These are phyloP conservation scores for Plasmodium knowlesi DNA, from an alignment of 169 alveolate genomes.

Conservation along the genomic window DNA sequence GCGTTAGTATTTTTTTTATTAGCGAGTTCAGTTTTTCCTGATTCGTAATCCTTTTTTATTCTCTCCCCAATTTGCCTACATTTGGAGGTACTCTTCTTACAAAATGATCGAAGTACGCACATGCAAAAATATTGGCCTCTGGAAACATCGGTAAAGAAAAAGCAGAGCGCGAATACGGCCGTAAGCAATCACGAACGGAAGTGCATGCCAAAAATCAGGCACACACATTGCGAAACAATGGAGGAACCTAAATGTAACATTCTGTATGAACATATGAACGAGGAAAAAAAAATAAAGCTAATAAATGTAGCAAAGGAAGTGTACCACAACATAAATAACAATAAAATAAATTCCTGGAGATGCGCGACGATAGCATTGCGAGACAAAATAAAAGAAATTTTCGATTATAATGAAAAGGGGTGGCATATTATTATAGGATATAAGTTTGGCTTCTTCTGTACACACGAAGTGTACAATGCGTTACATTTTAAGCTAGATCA, in stretches of 20 bases:
- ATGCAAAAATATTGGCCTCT: not conserved
- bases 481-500: constrained; percentile 73
- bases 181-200: not conserved
- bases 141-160: not conserved
- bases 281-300: constrained; percentile 56
- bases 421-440: constrained; percentile 71
- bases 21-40: not conserved
- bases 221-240: constrained; percentile 15
- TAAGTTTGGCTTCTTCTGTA: constrained; percentile 73
- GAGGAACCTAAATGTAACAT: constrained; percentile 73
- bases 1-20: not conserved
- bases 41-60: not conserved
- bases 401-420: constrained; percentile 72
- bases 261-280: constrained; percentile 70
- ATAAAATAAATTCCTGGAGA: constrained; percentile 75
- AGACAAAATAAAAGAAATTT: constrained; percentile 62
- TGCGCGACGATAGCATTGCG: constrained; percentile 68
- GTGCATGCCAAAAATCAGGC: not conserved
- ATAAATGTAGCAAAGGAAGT: constrained; percentile 64
- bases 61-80: not conserved
- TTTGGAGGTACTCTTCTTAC: not conserved
- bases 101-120: not conserved
- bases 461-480: constrained; percentile 71
- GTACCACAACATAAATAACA: constrained; percentile 59
- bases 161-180: not conserved